Evolutionary conservation across 2,329 filamentous ascomycete species (phyloP).

Genomic region (Lasiodiplodia gonubiensis): DNA sequence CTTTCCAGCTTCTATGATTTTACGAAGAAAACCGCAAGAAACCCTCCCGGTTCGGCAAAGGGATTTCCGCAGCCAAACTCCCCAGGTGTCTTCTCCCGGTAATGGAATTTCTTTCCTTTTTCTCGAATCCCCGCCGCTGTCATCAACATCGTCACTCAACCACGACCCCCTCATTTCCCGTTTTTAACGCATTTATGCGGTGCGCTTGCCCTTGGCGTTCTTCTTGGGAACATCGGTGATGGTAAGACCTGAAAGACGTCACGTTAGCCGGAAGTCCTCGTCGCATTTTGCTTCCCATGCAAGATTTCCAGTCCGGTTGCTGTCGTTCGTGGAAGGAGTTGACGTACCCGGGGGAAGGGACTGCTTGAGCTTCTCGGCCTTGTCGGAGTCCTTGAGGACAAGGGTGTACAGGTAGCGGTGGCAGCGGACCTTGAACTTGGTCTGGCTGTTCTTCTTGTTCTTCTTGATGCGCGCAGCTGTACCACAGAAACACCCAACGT

Average conservation of each 20-base stretch:
- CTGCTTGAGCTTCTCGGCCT: slow-evolving; percentile 99
- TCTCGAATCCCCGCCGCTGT: background rate
- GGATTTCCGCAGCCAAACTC: slow-evolving; percentile 10
- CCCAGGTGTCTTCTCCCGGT: slow-evolving; percentile 12
- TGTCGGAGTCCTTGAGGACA: slow-evolving; percentile 96
- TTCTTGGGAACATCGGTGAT: slow-evolving; percentile 68
- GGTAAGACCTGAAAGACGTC: slow-evolving; percentile 55
- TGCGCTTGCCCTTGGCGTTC: slow-evolving; percentile 63
- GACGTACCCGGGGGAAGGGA: slow-evolving; percentile 91
- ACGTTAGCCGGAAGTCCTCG: background rate
- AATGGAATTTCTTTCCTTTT: background rate
- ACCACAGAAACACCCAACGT: background rate
- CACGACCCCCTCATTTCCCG: background rate
- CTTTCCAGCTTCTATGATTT: slow-evolving; percentile 22
- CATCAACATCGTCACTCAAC: slow-evolving; percentile 22
- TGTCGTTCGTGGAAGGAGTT: background rate
- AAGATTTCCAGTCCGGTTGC: background rate
- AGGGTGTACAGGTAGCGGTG: slow-evolving; percentile 95
- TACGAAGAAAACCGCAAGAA: slow-evolving; percentile 39
- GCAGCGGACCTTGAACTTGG: slow-evolving; percentile 99
- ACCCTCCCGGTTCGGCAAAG: slow-evolving; percentile 37
- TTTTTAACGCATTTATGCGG: slow-evolving; percentile 22
- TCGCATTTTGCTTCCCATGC: background rate
- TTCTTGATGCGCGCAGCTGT: slow-evolving; percentile 71
- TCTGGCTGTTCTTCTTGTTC: slow-evolving; percentile 85